Conservation (phyloP, 192 early-diverging fungal species). For the Entomortierella parvispora region DNA sequence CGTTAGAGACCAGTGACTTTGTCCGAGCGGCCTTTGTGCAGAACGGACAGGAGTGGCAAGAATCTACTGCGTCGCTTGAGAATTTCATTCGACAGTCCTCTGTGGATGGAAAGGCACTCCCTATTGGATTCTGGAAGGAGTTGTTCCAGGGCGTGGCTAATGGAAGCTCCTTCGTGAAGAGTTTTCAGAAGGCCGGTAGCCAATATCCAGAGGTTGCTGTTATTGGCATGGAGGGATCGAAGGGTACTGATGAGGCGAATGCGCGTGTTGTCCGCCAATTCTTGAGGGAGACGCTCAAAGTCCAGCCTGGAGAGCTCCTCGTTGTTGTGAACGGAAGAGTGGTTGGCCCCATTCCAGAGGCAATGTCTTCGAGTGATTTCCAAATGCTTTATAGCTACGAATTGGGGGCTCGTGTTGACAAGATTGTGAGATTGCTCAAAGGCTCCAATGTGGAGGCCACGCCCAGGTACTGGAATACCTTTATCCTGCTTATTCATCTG, state of each 20-base stretch:
- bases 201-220: constrained; percentile 24
- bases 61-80: constrained; percentile 6
- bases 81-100: constrained; percentile 40
- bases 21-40: constrained; percentile 65
- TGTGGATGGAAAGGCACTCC: constrained; percentile 17
- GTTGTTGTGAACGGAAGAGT: constrained; percentile 75
- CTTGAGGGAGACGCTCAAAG: constrained; percentile 22
- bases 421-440: constrained; percentile 25
- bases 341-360: constrained; percentile 59
- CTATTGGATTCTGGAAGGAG: constrained; percentile 42
- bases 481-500: constrained; percentile 1
- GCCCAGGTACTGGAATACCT: constrained; percentile 18
- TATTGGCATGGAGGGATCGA: constrained; percentile 24
- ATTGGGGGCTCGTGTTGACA: constrained; percentile 55
- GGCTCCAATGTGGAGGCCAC: constrained; percentile 4
- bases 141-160: constrained; percentile 8
- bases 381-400: constrained; percentile 70
- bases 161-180: constrained; percentile 3
- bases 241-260: constrained; percentile 21
- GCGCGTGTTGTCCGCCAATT: constrained; percentile 9
- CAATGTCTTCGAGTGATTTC: constrained; percentile 68
- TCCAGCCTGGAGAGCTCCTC: constrained; percentile 20
- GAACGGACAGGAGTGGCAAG: constrained; percentile 44
- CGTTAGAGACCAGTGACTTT: constrained; percentile 42
- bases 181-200: constrained; percentile 2